A percentile compares a stretch with the other conserved stretches of the same genome.
Conservation (phyloP, 2,329 filamentous ascomycete species). For the Magnaporthiopsis incrustans region DNA sequence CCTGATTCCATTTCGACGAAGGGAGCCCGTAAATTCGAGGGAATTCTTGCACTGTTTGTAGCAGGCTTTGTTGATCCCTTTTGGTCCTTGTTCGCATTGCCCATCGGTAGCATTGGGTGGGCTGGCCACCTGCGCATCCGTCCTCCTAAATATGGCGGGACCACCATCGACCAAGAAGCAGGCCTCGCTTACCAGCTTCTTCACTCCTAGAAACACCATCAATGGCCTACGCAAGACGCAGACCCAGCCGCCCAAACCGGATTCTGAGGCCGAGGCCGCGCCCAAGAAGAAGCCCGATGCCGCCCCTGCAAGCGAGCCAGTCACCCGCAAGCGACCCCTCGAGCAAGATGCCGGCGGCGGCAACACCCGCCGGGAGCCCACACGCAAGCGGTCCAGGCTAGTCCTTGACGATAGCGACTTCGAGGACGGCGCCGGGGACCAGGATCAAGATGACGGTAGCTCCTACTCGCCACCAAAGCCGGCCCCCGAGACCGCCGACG, state of each 20-base stretch:
- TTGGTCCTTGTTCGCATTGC: too few relatives aligned
- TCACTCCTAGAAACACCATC: slow-evolving; percentile 50
- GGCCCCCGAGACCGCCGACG: slow-evolving; percentile 12
- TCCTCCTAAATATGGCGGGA: slow-evolving; percentile 24
- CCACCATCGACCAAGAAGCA: slow-evolving; percentile 56
- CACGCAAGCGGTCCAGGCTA: slow-evolving; percentile 4
- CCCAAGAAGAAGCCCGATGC: too few relatives aligned
- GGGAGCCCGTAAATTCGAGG: neutral
- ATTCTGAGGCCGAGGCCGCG: slow-evolving; percentile 19
- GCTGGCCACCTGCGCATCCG: neutral
- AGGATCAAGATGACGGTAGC: slow-evolving; percentile 12
- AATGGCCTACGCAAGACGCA: slow-evolving; percentile 29
- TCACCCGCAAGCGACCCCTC: slow-evolving; percentile 42
- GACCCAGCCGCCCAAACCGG: neutral
- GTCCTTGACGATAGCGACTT: slow-evolving; percentile 4
- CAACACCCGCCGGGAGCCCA: slow-evolving; percentile 21
- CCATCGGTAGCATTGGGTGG: neutral
- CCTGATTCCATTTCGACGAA: neutral
- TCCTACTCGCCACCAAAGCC: neutral
- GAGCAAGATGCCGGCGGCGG: slow-evolving; percentile 37
- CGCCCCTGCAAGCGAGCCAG: slow-evolving; percentile 18
- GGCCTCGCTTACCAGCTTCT: slow-evolving; percentile 80
- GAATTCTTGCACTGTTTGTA: neutral
- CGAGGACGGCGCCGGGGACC: slow-evolving; percentile 1
- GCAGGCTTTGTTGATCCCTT: neutral